Conservation (phyloP, 2,329 filamentous ascomycete species). For the Leptodontidium sp. region DNA sequence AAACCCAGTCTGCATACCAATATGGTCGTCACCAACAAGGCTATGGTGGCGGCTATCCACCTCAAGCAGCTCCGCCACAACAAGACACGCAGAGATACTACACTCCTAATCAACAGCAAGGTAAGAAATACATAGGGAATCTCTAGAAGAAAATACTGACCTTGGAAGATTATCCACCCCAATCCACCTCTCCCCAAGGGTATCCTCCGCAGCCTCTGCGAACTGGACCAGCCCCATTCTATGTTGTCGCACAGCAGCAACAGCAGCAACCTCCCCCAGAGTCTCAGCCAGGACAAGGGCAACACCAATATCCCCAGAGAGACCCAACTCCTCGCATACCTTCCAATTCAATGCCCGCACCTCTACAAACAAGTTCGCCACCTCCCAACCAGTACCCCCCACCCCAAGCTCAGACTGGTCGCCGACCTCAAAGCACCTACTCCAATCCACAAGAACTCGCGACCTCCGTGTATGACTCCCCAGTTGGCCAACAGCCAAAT, state of each 20-base stretch:
- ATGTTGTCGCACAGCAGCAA: constrained; percentile 59
- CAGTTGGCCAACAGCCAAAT: constrained; percentile 60
- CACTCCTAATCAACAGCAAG: constrained; percentile 60
- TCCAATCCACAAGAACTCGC: constrained; percentile 80
- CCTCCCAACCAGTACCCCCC: constrained; percentile 58
- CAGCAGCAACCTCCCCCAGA: constrained; percentile 43
- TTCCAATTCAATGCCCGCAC: constrained; percentile 56
- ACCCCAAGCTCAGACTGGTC: constrained; percentile 54
- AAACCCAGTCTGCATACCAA: constrained; percentile 83
- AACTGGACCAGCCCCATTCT: constrained; percentile 67
- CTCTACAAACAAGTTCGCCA: constrained; percentile 60
- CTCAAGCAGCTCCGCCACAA: constrained; percentile 49
- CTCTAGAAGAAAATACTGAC: background rate
- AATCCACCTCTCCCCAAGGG: constrained; percentile 60
- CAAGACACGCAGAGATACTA: constrained; percentile 76
- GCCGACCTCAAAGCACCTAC: constrained; percentile 72
- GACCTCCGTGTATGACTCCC: constrained; percentile 80
- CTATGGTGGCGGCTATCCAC: constrained; percentile 50
- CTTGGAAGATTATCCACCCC: constrained; percentile 53
- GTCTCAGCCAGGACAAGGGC: constrained; percentile 46
- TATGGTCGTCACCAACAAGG: constrained; percentile 61
- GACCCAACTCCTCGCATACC: constrained; percentile 59
- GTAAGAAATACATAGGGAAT: constrained; percentile 29
- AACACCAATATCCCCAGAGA: constrained; percentile 57
- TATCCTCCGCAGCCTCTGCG: constrained; percentile 62